Evolutionary conservation across 192 early-diverging fungal species (phyloP).

Genomic region (Linnemannia hyalina): DNA sequence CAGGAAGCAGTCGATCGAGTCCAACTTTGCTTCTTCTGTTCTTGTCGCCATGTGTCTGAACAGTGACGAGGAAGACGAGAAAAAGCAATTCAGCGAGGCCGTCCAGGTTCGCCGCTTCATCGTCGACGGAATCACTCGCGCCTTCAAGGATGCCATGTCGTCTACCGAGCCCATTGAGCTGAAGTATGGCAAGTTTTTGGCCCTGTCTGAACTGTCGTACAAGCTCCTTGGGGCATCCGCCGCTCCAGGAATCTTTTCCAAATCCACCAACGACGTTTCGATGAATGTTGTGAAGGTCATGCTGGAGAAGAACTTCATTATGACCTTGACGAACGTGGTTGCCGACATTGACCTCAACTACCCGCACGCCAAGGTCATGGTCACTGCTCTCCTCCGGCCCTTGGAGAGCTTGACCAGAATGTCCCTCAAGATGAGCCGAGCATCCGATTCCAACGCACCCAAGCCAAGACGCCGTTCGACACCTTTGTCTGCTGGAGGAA

Average conservation of each 20-base stretch:
- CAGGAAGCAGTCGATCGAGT: slow-evolving; percentile 70
- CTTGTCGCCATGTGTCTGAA: slow-evolving; percentile 72
- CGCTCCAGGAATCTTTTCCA: slow-evolving; percentile 23
- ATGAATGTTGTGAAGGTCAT: slow-evolving; percentile 81
- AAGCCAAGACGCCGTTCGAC: slow-evolving; percentile 60
- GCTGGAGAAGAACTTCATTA: slow-evolving; percentile 91
- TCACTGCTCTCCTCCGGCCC: slow-evolving; percentile 85
- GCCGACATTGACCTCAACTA: slow-evolving; percentile 93
- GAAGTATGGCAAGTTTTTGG: slow-evolving; percentile 77
- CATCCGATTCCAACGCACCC: slow-evolving; percentile 64
- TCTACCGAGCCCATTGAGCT: slow-evolving; percentile 63
- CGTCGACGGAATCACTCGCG: slow-evolving; percentile 72
- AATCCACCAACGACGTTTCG: slow-evolving; percentile 67
- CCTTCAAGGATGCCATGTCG: slow-evolving; percentile 73
- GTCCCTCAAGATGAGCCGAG: slow-evolving; percentile 86
- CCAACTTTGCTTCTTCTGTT: slow-evolving; percentile 76
- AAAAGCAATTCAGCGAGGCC: slow-evolving; percentile 66
- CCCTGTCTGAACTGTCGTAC: slow-evolving; percentile 75
- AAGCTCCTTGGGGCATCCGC: slow-evolving; percentile 72
- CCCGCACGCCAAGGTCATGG: slow-evolving; percentile 81
- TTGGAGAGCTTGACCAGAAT: slow-evolving; percentile 91
- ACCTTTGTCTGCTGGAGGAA: slow-evolving; percentile 47
- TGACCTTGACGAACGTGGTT: slow-evolving; percentile 80
- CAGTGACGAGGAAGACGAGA: slow-evolving; percentile 60
- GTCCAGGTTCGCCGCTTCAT: slow-evolving; percentile 73